Evolutionary conservation across 2,329 filamentous ascomycete species (phyloP).

Genomic region (Fusarium mundagurra): DNA sequence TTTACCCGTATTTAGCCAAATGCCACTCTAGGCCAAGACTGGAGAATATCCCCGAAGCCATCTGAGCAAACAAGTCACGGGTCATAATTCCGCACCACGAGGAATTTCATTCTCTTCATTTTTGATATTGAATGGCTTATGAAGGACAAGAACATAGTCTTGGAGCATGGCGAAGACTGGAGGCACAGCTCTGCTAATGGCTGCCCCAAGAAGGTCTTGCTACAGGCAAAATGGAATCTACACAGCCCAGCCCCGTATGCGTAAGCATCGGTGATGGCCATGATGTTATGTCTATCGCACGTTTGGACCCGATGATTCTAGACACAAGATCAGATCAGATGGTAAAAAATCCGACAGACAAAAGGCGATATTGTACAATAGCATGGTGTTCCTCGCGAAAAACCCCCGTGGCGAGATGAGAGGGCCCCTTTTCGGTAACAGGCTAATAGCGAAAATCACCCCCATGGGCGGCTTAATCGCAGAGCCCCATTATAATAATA

Average conservation of each 20-base stretch:
- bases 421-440: conserved; percentile 6
- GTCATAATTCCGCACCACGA: background rate
- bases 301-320: background rate
- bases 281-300: background rate
- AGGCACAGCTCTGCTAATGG: background rate
- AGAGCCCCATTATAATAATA: conserved; percentile 18
- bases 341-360: background rate
- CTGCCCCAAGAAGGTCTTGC: background rate
- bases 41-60: conserved; percentile 4
- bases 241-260: background rate
- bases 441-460: conserved; percentile 15
- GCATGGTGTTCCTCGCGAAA: conserved; percentile 9
- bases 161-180: background rate
- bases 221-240: background rate
- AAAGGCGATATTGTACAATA: background rate
- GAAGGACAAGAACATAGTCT: background rate
- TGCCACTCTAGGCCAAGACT: conserved; percentile 7
- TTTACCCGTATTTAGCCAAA: conserved; percentile 28
- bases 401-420: conserved; percentile 10
- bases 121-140: background rate
- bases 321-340: conserved; percentile 15
- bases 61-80: background rate
- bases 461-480: background rate
- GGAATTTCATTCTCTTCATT: background rate
- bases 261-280: background rate